These are phyloP conservation scores for Verbena officinalis DNA, from an alignment of 257 asterid genomes.

Conservation along the genomic window DNA sequence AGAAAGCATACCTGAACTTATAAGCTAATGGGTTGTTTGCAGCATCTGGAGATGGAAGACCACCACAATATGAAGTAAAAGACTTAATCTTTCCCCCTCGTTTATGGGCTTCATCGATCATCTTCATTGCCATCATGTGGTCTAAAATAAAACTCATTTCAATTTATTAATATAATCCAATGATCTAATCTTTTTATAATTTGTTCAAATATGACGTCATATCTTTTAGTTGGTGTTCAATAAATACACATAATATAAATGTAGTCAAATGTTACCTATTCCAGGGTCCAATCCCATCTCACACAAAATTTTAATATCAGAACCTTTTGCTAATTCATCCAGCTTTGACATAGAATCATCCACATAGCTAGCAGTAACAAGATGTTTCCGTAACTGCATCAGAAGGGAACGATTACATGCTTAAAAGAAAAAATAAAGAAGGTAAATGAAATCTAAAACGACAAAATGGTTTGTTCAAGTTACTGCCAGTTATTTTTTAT, in stretches of 20 bases:
- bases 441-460: conserved; percentile 7
- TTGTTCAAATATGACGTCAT: too few relatives aligned
- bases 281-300: conserved; percentile 99
- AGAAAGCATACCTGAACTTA: conserved; percentile 73
- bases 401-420: conserved; percentile 13
- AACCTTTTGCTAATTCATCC: conserved; percentile 70
- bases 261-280: conserved; percentile 57
- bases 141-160: conserved; percentile 45
- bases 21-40: conserved; percentile 95
- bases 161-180: not conserved
- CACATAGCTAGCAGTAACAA: conserved; percentile 93
- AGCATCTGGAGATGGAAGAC: conserved; percentile 95
- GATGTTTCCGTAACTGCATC: conserved; percentile 80
- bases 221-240: not conserved
- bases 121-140: conserved; percentile 99
- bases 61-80: conserved; percentile 90
- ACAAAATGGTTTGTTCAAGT: not conserved
- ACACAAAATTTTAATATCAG: conserved; percentile 79
- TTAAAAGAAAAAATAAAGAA: conserved; percentile 13
- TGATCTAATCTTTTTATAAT: too few relatives aligned
- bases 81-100: conserved; percentile 89
- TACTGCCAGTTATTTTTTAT: not conserved
- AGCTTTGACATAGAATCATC: conserved; percentile 85
- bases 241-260: not conserved
- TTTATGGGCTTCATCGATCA: conserved; percentile 77